Evolutionary conservation across 2,329 filamentous ascomycete genomes (phyloP), one percentile per base, ranked within the genome.

Genomic region (Remersonia thermophila): DNA sequence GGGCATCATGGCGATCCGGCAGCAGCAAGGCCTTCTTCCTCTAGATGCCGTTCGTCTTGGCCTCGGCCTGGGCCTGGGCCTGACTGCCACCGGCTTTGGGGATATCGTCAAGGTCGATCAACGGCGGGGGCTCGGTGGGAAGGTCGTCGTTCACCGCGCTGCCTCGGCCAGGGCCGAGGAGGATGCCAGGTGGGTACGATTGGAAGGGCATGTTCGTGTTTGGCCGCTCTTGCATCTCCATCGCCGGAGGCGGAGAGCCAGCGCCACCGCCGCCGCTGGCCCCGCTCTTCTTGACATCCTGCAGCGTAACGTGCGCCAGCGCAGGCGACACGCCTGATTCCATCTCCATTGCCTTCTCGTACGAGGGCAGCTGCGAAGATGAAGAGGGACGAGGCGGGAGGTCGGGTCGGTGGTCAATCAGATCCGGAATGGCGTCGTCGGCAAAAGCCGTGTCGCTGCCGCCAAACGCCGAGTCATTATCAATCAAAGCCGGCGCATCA

Each of bases 181-280:
- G 5, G 5, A 5, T 23, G 5, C 5, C 5, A 9, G 20, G 20
- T 23, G 32, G n/a, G 23, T 30, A 26, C 4, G 25, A 27, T 3
- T 40, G 15, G 13, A 42, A 25, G 17, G n/a, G 40, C 28, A 31
- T 10, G 11, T 35, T 29, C 4, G 31, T 10, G 11, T 35, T 29
- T 3, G 33, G 35, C 3, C 40, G 35, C 25, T 44, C 37, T 29
- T 46, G 45, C 45, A 47, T 47, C 38, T 47, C 45, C 11, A 18
- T 39, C 8, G 27, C 18, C 31, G 29, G 40, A 2, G 27, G 15
- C 6, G 35, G 27, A 23, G 13, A 9, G 5, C 5, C 20, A 23
- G 5, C 9, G 5, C 9, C 20, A 23, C 20, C 20, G 9, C 20
- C 9, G 5, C 9, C 20, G 9, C 20, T 29, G 12, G 23, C 20